These are phyloP conservation scores for Phyllosticta citrichinensis DNA, from an alignment of 2,329 filamentous ascomycete species.

Conservation along the genomic window DNA sequence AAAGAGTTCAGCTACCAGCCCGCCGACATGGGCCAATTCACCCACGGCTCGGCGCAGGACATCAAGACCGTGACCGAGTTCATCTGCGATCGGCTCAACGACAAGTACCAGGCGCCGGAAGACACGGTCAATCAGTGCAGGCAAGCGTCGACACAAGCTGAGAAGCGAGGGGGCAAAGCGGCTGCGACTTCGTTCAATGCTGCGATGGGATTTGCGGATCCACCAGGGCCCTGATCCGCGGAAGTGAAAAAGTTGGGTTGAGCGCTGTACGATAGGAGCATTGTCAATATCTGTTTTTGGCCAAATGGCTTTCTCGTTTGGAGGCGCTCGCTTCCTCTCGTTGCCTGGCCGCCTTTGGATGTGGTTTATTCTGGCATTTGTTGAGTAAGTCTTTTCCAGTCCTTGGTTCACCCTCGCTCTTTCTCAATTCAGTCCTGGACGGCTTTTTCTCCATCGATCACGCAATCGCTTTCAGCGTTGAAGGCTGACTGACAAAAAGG, in stretches of 20 bases:
- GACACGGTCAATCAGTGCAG: conserved; percentile 18
- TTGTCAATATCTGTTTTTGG: neutral
- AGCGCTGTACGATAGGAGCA: neutral
- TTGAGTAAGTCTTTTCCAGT: neutral
- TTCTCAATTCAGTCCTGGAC: neutral
- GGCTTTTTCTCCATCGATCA: neutral
- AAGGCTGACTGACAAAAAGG: neutral
- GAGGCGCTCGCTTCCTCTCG: neutral
- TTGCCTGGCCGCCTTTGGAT: neutral
- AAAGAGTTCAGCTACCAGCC: conserved; percentile 35
- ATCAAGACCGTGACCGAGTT: conserved; percentile 40
- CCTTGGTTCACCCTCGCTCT: neutral
- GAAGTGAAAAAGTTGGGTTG: neutral
- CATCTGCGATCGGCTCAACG: conserved; percentile 36
- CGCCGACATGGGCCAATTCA: conserved; percentile 35
- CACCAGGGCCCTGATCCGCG: neutral
- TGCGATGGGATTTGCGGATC: conserved; percentile 15
- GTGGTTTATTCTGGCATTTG: neutral
- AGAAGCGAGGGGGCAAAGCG: conserved; percentile 16
- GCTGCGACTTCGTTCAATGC: conserved; percentile 23
- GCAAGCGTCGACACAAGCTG: conserved; percentile 16
- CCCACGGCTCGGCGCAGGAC: conserved; percentile 43
- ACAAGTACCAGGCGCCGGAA: conserved; percentile 17
- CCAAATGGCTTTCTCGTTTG: neutral
- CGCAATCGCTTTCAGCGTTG: neutral